phyloP scores from a whole-genome alignment of 192 early-diverging fungal species.

The Umbelopsis ramanniana region DNA sequence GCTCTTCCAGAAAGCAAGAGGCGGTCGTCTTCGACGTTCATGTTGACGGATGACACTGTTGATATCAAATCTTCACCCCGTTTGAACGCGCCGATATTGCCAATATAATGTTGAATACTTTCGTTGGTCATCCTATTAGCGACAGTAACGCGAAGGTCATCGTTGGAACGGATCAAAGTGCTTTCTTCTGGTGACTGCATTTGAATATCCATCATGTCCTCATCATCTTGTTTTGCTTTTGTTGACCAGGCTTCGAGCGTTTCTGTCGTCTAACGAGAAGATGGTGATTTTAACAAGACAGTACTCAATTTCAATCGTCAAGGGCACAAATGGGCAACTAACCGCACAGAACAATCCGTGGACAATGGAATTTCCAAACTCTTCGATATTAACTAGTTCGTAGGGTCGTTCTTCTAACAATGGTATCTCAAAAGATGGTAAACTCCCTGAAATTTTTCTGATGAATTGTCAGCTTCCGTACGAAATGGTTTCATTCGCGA shows the following conservation, averaged over 20 bases:
- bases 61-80: slow-evolving; percentile 1
- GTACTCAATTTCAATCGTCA: no score
- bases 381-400: not conserved
- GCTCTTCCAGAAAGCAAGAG: not conserved
- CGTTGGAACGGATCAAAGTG: not conserved
- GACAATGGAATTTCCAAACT: not conserved
- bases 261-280: not conserved
- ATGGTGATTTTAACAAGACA: no score
- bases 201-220: not conserved
- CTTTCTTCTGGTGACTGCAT: not conserved
- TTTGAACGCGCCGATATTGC: not conserved
- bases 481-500: no score
- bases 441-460: not conserved
- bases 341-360: not conserved
- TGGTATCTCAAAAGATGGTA: not conserved
- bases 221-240: not conserved
- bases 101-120: slow-evolving; percentile 4
- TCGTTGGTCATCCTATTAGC: not conserved
- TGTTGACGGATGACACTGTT: not conserved
- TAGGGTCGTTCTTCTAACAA: not conserved
- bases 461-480: no score
- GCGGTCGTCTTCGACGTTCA: not conserved
- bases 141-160: not conserved
- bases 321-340: not conserved
- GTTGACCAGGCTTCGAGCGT: not conserved